These are phyloP conservation scores for Psilocybe cyanescens DNA, from an alignment of 768 basidiomycete species.

Conservation along the genomic window DNA sequence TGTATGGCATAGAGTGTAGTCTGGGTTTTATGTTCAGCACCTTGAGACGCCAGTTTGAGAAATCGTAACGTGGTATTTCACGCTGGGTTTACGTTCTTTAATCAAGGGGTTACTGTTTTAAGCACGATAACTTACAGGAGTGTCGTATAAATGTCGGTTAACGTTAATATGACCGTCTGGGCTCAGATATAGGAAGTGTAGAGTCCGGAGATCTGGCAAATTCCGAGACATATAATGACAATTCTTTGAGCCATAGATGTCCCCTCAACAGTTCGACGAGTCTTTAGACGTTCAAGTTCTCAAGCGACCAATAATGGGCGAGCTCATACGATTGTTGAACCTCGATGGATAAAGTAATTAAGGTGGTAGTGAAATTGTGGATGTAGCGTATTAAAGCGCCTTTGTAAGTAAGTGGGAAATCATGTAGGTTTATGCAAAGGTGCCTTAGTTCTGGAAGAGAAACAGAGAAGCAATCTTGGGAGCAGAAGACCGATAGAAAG, in stretches of 20 bases:
- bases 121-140: background rate
- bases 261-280: background rate
- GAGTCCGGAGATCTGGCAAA: background rate
- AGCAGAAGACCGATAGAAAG: background rate
- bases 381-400: background rate
- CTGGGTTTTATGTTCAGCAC: background rate
- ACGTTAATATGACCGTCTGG: background rate
- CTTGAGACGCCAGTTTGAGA: constrained; percentile 6
- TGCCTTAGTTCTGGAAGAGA: constrained; percentile 6
- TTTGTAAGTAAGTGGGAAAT: background rate
- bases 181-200: background rate
- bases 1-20: background rate
- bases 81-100: background rate
- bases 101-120: background rate
- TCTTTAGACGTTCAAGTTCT: background rate
- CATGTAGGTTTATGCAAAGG: background rate
- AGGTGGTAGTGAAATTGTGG: background rate
- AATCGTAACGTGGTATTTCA: background rate
- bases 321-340: background rate
- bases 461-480: background rate
- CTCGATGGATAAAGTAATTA: background rate
- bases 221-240: background rate
- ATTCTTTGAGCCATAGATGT: background rate
- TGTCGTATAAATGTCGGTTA: background rate
- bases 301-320: background rate